These are phyloP conservation scores for Fusarium redolens DNA, from an alignment of 2,329 filamentous ascomycete genomes.

Conservation along the genomic window DNA sequence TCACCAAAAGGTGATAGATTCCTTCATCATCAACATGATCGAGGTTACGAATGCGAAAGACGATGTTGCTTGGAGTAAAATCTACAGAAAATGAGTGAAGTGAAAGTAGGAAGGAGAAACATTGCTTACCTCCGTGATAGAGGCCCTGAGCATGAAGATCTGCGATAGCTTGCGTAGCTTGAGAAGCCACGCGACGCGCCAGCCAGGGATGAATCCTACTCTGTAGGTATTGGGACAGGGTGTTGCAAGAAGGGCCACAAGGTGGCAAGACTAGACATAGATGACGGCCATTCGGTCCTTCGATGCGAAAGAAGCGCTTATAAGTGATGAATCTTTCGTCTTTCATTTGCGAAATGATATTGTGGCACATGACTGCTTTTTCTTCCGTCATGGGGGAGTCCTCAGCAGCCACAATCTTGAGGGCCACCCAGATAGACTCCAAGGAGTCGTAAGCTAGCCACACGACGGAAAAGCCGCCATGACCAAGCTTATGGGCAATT, in stretches of 20 bases:
- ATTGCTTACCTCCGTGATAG: background rate
- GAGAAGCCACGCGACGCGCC: background rate
- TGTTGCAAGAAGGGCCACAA: background rate
- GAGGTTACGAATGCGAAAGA: background rate
- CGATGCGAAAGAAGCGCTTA: background rate
- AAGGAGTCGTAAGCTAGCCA: background rate
- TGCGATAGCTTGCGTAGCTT: background rate
- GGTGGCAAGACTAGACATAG: constrained; percentile 1
- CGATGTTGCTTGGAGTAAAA: background rate
- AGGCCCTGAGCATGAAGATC: background rate
- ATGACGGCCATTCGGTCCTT: background rate
- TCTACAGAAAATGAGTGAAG: background rate
- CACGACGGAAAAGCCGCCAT: background rate
- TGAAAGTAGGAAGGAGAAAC: rapidly evolving
- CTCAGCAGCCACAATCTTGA: background rate
- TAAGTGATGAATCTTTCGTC: background rate
- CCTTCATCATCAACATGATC: constrained; percentile 1
- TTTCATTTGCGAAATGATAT: rapidly evolving
- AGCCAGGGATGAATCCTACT: background rate
- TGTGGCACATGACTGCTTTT: background rate
- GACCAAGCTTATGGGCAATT: background rate
- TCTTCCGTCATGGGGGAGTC: background rate
- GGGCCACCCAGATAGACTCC: background rate
- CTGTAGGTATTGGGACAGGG: background rate
- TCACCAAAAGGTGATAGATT: background rate